A percentile compares a stretch with the other conserved stretches of the same genome.
Evolutionary conservation across 495 filamentous ascomycete genomes (phyloP).

Genomic region (Penicillium daleae): DNA sequence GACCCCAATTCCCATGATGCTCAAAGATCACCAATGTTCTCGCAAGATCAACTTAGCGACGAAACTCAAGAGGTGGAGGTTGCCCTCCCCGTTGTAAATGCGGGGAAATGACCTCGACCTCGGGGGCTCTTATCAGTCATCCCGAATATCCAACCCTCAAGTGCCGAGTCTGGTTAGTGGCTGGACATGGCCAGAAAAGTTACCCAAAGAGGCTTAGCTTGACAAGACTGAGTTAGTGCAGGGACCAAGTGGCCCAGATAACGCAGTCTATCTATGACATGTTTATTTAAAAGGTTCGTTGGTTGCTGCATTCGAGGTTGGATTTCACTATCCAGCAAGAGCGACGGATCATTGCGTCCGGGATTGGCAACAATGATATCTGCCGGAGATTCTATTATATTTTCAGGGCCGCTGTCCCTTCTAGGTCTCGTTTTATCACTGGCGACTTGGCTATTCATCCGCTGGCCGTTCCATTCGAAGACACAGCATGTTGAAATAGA

Average conservation of each 20-base stretch:
- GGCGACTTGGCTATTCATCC: constrained; percentile 6
- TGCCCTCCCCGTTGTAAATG: background rate
- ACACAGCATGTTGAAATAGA: background rate
- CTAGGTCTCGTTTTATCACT: constrained; percentile 6
- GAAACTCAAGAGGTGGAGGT: background rate
- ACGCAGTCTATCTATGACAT: background rate
- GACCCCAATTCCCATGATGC: background rate
- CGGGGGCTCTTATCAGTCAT: background rate
- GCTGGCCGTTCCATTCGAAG: constrained; percentile 10
- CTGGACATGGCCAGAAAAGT: constrained; percentile 18
- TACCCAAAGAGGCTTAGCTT: constrained; percentile 7
- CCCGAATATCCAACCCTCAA: background rate
- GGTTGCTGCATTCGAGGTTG: background rate
- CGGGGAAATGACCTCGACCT: background rate
- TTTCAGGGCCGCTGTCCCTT: constrained; percentile 6
- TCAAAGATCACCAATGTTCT: background rate
- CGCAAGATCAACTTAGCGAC: background rate
- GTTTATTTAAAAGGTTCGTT: constrained; percentile 1
- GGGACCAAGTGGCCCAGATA: background rate
- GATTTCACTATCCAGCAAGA: background rate
- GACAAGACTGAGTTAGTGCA: background rate
- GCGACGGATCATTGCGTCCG: background rate
- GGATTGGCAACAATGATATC: background rate
- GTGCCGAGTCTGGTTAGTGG: constrained; percentile 10
- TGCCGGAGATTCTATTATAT: background rate